Conservation (phyloP, 1,284 basidiomycete genomes). For the Papiliotrema laurentii region DNA sequence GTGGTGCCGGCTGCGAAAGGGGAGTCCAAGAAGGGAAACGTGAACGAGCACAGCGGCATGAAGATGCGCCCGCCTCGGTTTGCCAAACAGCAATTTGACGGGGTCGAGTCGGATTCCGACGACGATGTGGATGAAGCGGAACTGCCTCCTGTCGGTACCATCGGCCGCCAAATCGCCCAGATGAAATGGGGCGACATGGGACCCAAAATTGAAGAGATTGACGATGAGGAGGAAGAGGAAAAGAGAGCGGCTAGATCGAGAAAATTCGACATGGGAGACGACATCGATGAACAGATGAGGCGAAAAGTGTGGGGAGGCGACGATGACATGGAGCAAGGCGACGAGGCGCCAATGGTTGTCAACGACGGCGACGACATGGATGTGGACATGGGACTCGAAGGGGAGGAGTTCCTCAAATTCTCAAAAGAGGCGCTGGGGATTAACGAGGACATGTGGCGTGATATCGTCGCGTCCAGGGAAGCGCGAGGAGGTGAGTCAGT, state of each 20-base stretch:
- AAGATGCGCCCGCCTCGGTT: conserved; percentile 66
- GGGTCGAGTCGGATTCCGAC: conserved; percentile 75
- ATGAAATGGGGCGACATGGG: conserved; percentile 31
- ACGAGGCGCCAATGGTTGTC: conserved; percentile 12
- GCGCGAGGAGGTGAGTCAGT: conserved; percentile 60
- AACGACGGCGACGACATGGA: conserved; percentile 39
- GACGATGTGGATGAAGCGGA: conserved; percentile 58
- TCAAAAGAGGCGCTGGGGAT: conserved; percentile 84
- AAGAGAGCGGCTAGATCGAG: conserved; percentile 19
- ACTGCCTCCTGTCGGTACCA: conserved; percentile 31
- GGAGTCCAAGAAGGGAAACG: conserved; percentile 2
- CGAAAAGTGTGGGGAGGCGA: conserved; percentile 84
- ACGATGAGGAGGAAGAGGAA: conserved; percentile 20
- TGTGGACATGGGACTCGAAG: conserved; percentile 74
- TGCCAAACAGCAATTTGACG: conserved; percentile 72
- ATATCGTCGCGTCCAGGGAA: conserved; percentile 69
- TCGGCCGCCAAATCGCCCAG: conserved; percentile 33
- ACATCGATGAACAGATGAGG: conserved; percentile 75
- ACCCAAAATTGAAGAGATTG: conserved; percentile 35
- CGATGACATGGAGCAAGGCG: conserved; percentile 55
- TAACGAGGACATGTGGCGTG: conserved; percentile 72
- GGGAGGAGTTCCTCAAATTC: conserved; percentile 88
- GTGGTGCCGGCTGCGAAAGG: neutral
- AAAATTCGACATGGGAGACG: conserved; percentile 54
- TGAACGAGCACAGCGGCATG: conserved; percentile 6